phyloP scores from a whole-genome alignment of 176 grass and related monocot species.

The Tillandsia leiboldiana region DNA sequence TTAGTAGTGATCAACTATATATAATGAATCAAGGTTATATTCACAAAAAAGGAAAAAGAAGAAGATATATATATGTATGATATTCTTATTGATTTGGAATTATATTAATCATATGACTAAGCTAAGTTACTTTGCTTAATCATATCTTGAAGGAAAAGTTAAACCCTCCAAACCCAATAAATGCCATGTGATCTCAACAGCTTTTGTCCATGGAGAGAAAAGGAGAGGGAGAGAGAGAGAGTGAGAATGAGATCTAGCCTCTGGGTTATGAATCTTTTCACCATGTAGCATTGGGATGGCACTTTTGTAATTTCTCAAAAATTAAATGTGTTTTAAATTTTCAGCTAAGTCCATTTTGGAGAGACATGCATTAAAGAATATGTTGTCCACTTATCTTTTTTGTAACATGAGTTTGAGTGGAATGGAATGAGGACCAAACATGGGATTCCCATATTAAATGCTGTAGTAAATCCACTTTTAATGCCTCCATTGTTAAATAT shows the following conservation, averaged over 20 bases:
- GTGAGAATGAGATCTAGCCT: not conserved
- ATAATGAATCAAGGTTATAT: no score
- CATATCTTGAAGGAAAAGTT: slow-evolving; percentile 22
- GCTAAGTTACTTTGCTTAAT: slow-evolving; percentile 26
- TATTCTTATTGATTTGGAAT: no score
- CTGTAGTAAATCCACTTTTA: no score
- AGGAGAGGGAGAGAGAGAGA: not conserved
- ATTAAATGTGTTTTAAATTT: not conserved
- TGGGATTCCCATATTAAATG: no score
- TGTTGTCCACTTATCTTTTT: no score
- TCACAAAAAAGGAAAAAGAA: not conserved
- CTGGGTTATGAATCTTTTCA: not conserved
- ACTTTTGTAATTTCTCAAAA: not conserved
- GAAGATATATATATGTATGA: not conserved
- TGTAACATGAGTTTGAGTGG: no score
- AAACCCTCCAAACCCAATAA: slow-evolving; percentile 32
- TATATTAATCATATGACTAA: not conserved
- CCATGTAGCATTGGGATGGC: not conserved
- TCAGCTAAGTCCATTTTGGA: no score
- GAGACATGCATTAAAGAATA: not conserved
- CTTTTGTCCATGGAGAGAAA: slow-evolving; percentile 22
- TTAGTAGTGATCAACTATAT: no score
- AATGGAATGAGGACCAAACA: no score
- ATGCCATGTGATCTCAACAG: slow-evolving; percentile 33
- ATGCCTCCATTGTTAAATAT: no score